phyloP scores from a whole-genome alignment of 805 yeast species.

The Alloascoidea africana region DNA sequence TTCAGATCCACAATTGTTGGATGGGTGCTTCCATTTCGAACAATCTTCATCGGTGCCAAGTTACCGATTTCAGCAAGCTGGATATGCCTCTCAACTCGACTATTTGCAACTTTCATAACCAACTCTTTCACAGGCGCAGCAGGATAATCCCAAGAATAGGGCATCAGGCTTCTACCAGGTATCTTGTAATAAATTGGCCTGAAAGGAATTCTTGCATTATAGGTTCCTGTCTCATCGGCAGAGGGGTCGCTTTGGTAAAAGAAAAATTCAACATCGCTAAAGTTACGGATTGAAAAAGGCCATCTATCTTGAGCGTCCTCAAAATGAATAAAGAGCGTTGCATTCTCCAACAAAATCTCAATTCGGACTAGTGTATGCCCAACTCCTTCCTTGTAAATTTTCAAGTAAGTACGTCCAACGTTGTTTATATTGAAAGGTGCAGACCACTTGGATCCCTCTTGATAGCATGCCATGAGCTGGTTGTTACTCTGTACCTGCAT shows the following conservation, averaged over 20 bases:
- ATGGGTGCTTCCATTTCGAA: conserved; percentile 20
- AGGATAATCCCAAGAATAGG: conserved; percentile 96
- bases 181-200: conserved; percentile 69
- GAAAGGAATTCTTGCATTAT: conserved; percentile 37
- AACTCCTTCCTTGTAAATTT: conserved; percentile 51
- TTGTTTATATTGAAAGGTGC: conserved; percentile 78
- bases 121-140: conserved; percentile 77
- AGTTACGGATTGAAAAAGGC: conserved; percentile 90
- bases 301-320: conserved; percentile 62
- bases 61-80: conserved; percentile 91
- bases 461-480: conserved; percentile 43
- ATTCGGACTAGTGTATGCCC: conserved; percentile 54
- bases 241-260: conserved; percentile 76
- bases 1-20: conserved; percentile 62
- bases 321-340: conserved; percentile 66
- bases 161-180: conserved; percentile 90
- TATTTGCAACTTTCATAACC: conserved; percentile 28
- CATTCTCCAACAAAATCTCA: conserved; percentile 63
- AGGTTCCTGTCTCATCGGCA: conserved; percentile 48
- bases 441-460: conserved; percentile 55
- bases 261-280: conserved; percentile 73
- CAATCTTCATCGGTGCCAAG: conserved; percentile 67
- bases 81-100: conserved; percentile 57
- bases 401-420: conserved; percentile 67
- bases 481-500: conserved; percentile 40